Evolutionary conservation across 345 rosid genomes (phyloP).

Genomic region (Laguncularia racemosa): DNA sequence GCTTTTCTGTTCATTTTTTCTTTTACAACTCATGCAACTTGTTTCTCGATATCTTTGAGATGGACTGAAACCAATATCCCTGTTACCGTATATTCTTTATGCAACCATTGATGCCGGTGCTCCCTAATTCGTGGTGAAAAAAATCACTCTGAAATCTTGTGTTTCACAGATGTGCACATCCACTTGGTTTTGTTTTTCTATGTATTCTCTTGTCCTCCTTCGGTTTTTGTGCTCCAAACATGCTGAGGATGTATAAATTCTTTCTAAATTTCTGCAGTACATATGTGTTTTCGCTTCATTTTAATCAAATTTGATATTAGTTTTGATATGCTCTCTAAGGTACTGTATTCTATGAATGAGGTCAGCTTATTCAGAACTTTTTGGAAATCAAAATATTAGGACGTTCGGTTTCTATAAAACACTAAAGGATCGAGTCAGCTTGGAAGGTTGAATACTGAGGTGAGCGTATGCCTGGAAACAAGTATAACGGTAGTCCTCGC

Average conservation of each 20-base stretch:
- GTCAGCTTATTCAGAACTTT: slow-evolving; percentile 11
- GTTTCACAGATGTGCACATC: too few species aligned
- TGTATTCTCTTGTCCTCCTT: slow-evolving; percentile 16
- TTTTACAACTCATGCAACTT: slow-evolving; percentile 2
- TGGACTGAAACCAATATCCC: too few species aligned
- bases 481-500: slow-evolving; percentile 62
- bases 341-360: not conserved
- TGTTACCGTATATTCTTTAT: too few species aligned
- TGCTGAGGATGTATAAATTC: too few species aligned
- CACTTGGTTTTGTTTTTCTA: slow-evolving; percentile 3
- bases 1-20: slow-evolving; percentile 16
- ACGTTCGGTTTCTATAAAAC: slow-evolving; percentile 21
- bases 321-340: too few species aligned
- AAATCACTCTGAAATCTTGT: too few species aligned
- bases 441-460: slow-evolving; percentile 27
- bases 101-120: too few species aligned
- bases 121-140: too few species aligned
- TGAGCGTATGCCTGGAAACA: slow-evolving; percentile 93
- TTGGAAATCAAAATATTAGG: slow-evolving; percentile 44
- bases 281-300: slow-evolving; percentile 5
- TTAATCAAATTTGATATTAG: not conserved
- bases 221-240: not conserved
- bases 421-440: slow-evolving; percentile 8
- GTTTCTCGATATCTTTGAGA: not conserved
- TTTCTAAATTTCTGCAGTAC: slow-evolving; percentile 7